Evolutionary conservation across 345 rosid genomes (phyloP).

Genomic region (Diplotaxis tenuifolia): DNA sequence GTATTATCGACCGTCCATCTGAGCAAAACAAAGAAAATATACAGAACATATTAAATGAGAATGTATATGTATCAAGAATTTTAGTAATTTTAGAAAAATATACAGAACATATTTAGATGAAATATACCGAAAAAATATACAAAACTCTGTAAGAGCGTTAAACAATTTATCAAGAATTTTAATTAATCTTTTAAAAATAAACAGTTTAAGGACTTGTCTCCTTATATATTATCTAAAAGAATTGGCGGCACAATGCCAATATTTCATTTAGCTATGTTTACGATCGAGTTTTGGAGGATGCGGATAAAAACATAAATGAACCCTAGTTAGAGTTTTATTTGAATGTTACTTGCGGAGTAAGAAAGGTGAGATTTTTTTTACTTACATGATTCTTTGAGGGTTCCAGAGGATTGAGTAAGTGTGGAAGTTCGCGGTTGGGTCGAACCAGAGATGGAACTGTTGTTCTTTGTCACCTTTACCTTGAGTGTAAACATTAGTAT

Average conservation of each 20-base stretch:
- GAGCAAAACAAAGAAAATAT: not conserved
- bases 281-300: not conserved
- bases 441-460: constrained; percentile 45
- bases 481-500: constrained; percentile 42
- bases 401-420: constrained; percentile 48
- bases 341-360: not conserved
- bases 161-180: not conserved
- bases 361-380: not conserved
- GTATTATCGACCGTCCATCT: constrained; percentile 55
- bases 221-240: not conserved
- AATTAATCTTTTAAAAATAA: not conserved
- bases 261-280: not conserved
- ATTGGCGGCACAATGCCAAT: not conserved
- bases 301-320: not conserved
- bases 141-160: no score
- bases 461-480: constrained; percentile 48
- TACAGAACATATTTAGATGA: no score
- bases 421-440: constrained; percentile 39
- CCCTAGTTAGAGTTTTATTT: constrained; percentile 1
- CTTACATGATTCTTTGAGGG: constrained; percentile 43
- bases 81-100: not conserved
- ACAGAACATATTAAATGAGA: not conserved
- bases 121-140: no score
- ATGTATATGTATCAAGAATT: not conserved
- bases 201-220: no score